Base-by-base conservation (phyloP, 345 rosid species). In the Eucalyptus curtisii region DNA sequence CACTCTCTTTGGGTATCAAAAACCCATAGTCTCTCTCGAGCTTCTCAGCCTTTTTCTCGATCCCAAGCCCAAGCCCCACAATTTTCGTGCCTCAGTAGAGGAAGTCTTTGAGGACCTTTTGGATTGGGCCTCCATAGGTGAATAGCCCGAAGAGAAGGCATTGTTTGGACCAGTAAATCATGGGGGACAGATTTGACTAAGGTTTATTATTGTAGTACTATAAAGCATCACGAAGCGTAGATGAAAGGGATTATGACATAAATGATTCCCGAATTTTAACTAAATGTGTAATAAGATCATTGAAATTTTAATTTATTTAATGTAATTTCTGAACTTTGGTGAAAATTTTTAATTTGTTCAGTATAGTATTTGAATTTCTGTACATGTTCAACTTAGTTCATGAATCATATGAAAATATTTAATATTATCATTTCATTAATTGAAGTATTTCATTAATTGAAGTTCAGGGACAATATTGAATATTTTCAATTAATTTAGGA, bases 311-410 rank as follows among this genome's bases (percentile, higher is more conserved):
- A n/a, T n/a, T n/a, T n/a, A n/a, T n/a, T n/a, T n/a, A n/a, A n/a
- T n/a, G n/a, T n/a, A n/a, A n/a, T 1, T 2, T 0, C 0, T 0
- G 1, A 20, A 52, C 2, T 52, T n/a, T n/a, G n/a, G n/a, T n/a
- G n/a, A n/a, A n/a, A n/a, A n/a, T n/a, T n/a, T 52, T 52, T 0
- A 52, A 52, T 52, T 52, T 52, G 0, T 52, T 52, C 1, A 52
- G 19, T 52, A 52, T 19, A 0, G 1, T 0, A 4, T 4, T 0
- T 52, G 0, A 52, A 52, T 0, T 52, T 52, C 3, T 52, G 0
- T 52, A 52, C 1, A 52, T 52, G 3, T 52, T 3, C 24, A 52
- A 52, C 25, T 8, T 20, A 8, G 1, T 8, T 8, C 25, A 0
- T 1, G 0, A 52, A 52, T 0, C 20, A 52, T 52, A 52, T 52